Base-by-base conservation (phyloP, 257 asterid genomes). In the Fraxinus americana region DNA sequence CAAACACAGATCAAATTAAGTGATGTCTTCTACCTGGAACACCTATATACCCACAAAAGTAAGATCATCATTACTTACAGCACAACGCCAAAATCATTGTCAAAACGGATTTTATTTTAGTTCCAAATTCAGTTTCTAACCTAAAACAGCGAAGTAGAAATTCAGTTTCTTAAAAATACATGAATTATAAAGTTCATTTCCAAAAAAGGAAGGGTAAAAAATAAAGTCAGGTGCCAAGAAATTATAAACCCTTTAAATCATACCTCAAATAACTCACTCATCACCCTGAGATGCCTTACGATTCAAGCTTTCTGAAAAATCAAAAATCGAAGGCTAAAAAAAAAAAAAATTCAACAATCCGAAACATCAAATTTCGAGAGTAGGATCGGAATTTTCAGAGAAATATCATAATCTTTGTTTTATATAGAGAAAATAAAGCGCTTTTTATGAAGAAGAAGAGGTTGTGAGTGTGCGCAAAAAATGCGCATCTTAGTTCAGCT, bases 401-500 rank as follows among this genome's bases (percentile, higher is more conserved):
- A 54, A 77, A 45, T 14, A 79, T 21, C 68, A 67, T 34, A 61
- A 74, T 79, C 35, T 78, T 81, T 75, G 74, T 71, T 43, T 71
- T 71, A 66, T 45, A 79, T 70, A 77, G 76, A 71, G 81, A 80
- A 41, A 41, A 3, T 41, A 23, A 36, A 35, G 9, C 29, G 78
- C 36, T 41, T 41, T 57, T 38, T 45, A 66, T 35, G 41, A 59
- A 25, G 77, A 67, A 50, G 77, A 36, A 73, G 68, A 67, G 71
- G 80, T 66, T 73, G 84, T n/a, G 81, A 32, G 73, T 73, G 72
- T 41, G 75, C 2, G 23, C 27, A 63, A 65, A 36, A 76, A 71
- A 68, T 80, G 63, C 73, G 85, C 87, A 88, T 80, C 79, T 77
- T 63, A 63, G 69, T 25, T 63, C 69, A 11, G 82, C 74, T 41